Percentiles rank a stretch among this genome's conserved stretches.
Conservation (phyloP, 164 flowering plant genomes). For the Vitis rupestris region DNA sequence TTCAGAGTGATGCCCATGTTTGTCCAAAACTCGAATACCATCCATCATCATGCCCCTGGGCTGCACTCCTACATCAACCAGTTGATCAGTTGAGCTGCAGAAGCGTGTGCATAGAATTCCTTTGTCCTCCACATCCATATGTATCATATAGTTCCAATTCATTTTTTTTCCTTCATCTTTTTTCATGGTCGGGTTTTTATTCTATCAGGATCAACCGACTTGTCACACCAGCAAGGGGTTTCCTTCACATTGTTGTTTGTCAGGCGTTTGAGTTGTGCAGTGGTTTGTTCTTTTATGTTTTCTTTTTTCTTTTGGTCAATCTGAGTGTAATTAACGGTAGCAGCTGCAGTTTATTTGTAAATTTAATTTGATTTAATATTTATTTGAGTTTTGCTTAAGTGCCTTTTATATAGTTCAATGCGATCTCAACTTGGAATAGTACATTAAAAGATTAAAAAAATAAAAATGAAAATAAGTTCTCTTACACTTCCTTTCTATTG, state of each 20-base stretch:
- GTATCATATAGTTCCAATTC: slow-evolving; percentile 12
- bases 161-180: neutral
- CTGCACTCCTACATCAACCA: neutral
- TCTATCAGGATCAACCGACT: slow-evolving; percentile 13
- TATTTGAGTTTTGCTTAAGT: neutral
- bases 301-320: neutral
- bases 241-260: slow-evolving; percentile 13
- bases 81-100: slow-evolving; percentile 1
- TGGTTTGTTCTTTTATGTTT: neutral
- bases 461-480: neutral
- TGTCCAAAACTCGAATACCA: neutral
- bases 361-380: neutral
- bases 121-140: slow-evolving; percentile 9
- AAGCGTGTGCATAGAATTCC: slow-evolving; percentile 22
- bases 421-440: neutral
- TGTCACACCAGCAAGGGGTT: slow-evolving; percentile 5
- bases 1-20: slow-evolving; percentile 36
- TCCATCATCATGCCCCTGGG: neutral
- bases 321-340: slow-evolving; percentile 13
- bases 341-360: slow-evolving; percentile 10
- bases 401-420: neutral
- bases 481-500: neutral
- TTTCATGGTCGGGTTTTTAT: neutral
- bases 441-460: neutral
- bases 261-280: too few relatives aligned